Evolutionary conservation across 352 stramenopile species (phyloP).

Genomic region (Globisporangium paroecandrum): DNA sequence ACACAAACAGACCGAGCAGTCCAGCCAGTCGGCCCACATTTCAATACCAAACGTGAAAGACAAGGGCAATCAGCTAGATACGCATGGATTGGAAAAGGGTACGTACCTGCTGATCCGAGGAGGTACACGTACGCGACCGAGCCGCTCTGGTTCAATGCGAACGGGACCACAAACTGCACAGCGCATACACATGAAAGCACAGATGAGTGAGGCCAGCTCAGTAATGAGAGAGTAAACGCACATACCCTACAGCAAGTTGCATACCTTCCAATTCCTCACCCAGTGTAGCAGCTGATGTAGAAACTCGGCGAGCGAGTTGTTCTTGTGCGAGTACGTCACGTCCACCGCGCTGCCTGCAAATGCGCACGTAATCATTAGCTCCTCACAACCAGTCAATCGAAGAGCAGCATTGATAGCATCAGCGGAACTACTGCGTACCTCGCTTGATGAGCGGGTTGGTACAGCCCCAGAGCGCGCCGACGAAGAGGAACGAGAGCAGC

Average conservation of each 20-base stretch:
- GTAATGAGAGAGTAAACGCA: not conserved
- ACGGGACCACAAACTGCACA: slow-evolving; percentile 77
- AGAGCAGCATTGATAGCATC: not conserved
- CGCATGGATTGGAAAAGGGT: not conserved
- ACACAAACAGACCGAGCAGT: not conserved
- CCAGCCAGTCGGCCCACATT: not conserved
- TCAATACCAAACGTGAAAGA: not conserved
- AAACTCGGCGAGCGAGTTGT: slow-evolving; percentile 59
- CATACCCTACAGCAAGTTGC: not conserved
- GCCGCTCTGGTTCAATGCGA: slow-evolving; percentile 79
- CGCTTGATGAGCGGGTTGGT: slow-evolving; percentile 84
- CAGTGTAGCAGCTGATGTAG: slow-evolving; percentile 42
- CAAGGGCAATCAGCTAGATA: not conserved
- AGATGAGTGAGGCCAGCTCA: not conserved
- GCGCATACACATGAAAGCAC: not conserved
- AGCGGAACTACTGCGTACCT: slow-evolving; percentile 28
- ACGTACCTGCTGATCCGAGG: slow-evolving; percentile 60
- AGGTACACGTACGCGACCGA: slow-evolving; percentile 80
- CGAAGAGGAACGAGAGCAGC: slow-evolving; percentile 75
- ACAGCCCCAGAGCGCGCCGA: slow-evolving; percentile 84
- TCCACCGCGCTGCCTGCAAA: slow-evolving; percentile 44
- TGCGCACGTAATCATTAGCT: not conserved
- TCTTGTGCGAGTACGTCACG: slow-evolving; percentile 50
- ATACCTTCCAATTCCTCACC: slow-evolving; percentile 73
- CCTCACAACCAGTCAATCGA: not conserved